phyloP scores from a whole-genome alignment of 345 rosid species.

The Moricandia arvensis region DNA sequence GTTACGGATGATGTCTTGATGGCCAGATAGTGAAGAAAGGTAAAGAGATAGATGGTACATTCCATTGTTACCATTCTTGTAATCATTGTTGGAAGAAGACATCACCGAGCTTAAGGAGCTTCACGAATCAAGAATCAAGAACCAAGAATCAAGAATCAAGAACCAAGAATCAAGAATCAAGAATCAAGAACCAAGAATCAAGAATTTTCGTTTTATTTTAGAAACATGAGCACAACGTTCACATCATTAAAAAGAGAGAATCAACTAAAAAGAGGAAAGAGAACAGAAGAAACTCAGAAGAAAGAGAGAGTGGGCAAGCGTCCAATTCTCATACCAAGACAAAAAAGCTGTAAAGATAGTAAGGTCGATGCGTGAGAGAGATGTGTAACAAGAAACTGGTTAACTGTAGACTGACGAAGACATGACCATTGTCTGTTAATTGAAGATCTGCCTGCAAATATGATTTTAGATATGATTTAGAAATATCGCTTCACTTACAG shows the following conservation, averaged over 20 bases:
- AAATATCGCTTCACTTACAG: not conserved
- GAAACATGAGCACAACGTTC: slow-evolving; percentile 17
- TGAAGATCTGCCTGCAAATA: slow-evolving; percentile 7
- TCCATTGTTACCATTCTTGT: slow-evolving; percentile 19
- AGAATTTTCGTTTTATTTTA: not conserved
- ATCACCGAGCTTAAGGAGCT: slow-evolving; percentile 7
- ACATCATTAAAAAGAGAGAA: slow-evolving; percentile 31
- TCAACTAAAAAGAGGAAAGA: not conserved
- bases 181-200: not conserved
- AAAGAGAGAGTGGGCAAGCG: not conserved
- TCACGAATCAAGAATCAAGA: slow-evolving; percentile 9
- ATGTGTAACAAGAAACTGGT: slow-evolving; percentile 4
- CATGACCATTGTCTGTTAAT: slow-evolving; percentile 8
- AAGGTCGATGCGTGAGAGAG: not conserved
- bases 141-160: not conserved
- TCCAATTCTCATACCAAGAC: slow-evolving; percentile 9
- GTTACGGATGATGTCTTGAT: slow-evolving; percentile 22
- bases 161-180: slow-evolving; percentile 8
- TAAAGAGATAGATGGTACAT: slow-evolving; percentile 32
- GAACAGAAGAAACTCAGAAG: slow-evolving; percentile 18
- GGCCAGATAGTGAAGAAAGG: slow-evolving; percentile 30
- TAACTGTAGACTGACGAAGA: slow-evolving; percentile 26
- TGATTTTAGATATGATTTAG: slow-evolving; percentile 4
- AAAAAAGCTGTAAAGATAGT: slow-evolving; percentile 3
- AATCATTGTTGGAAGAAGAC: slow-evolving; percentile 29